Evolutionary conservation across 208 protist species (phyloP).

Genomic region (Trypanosoma congolense): DNA sequence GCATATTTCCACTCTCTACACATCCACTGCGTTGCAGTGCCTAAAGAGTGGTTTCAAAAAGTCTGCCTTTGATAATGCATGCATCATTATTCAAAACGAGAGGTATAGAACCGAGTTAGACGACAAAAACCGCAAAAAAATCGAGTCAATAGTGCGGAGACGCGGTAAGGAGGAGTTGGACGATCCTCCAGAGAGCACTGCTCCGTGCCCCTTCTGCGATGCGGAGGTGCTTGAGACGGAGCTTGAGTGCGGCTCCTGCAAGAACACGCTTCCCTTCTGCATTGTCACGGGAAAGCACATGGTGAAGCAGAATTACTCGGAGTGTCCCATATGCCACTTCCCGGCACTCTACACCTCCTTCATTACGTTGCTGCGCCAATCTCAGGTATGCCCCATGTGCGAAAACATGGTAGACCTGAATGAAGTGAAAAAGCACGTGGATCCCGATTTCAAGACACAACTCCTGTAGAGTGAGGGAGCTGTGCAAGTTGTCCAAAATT

Average conservation of each 20-base stretch:
- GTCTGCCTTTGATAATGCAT: slow-evolving; percentile 94
- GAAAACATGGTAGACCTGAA: slow-evolving; percentile 71
- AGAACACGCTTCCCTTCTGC: slow-evolving; percentile 95
- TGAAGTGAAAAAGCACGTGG: slow-evolving; percentile 54
- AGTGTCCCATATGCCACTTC: slow-evolving; percentile 91
- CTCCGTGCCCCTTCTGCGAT: slow-evolving; percentile 93
- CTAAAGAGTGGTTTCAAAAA: slow-evolving; percentile 84
- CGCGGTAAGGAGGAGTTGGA: slow-evolving; percentile 75
- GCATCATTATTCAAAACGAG: slow-evolving; percentile 92
- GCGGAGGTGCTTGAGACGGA: slow-evolving; percentile 80
- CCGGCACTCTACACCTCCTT: slow-evolving; percentile 78
- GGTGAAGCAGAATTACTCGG: slow-evolving; percentile 82
- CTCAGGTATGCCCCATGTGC: slow-evolving; percentile 81
- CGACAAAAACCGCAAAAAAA: slow-evolving; percentile 94
- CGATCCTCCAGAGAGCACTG: slow-evolving; percentile 78
- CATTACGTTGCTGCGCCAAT: slow-evolving; percentile 56
- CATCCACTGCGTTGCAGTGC: slow-evolving; percentile 95
- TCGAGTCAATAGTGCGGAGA: slow-evolving; percentile 93
- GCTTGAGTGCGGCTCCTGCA: slow-evolving; percentile 92
- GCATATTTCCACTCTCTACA: slow-evolving; percentile 93
- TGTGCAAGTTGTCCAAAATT: background rate
- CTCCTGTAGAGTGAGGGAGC: slow-evolving; percentile 14
- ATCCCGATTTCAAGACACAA: slow-evolving; percentile 63
- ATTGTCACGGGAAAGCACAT: slow-evolving; percentile 92
- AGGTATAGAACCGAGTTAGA: slow-evolving; percentile 91